phyloP scores from a whole-genome alignment of 108 stramenopile genomes.

The Fistulifera solaris region DNA sequence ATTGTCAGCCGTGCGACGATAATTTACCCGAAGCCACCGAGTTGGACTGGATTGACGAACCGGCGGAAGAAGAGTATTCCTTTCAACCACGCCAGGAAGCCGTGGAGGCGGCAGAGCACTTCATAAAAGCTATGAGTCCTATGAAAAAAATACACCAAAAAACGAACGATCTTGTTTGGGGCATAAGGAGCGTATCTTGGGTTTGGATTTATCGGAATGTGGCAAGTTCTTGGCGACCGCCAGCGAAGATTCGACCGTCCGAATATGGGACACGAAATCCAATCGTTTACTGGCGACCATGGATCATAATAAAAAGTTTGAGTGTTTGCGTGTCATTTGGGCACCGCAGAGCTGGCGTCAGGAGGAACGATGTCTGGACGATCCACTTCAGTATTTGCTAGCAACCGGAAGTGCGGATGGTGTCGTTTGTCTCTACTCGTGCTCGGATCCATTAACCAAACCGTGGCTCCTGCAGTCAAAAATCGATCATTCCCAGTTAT shows the following conservation, averaged over 20 bases:
- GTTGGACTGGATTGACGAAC: not conserved
- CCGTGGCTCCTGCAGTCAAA: slow-evolving; percentile 18
- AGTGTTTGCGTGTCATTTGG: slow-evolving; percentile 79
- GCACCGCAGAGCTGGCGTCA: slow-evolving; percentile 17
- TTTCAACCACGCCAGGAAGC: slow-evolving; percentile 1
- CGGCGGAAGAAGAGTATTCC: not conserved
- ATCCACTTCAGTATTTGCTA: slow-evolving; percentile 13
- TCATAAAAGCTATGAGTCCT: not conserved
- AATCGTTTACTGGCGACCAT: slow-evolving; percentile 45
- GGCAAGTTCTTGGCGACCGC: slow-evolving; percentile 69
- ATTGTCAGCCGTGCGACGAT: not conserved
- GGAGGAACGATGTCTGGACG: too few species aligned
- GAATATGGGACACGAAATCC: slow-evolving; percentile 52
- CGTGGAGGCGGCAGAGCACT: not conserved
- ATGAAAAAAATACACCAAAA: not conserved
- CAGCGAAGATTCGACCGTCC: slow-evolving; percentile 66
- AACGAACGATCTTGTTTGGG: slow-evolving; percentile 57
- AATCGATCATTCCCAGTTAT: slow-evolving; percentile 34
- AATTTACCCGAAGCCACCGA: not conserved
- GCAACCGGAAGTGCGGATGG: slow-evolving; percentile 36
- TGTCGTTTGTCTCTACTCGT: slow-evolving; percentile 15
- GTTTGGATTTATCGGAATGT: slow-evolving; percentile 52
- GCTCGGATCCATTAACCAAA: slow-evolving; percentile 15
- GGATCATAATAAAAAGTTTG: slow-evolving; percentile 46
- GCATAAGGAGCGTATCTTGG: slow-evolving; percentile 71